Conservation (phyloP, 1,284 basidiomycete genomes). For the Boletus holoroseus region DNA sequence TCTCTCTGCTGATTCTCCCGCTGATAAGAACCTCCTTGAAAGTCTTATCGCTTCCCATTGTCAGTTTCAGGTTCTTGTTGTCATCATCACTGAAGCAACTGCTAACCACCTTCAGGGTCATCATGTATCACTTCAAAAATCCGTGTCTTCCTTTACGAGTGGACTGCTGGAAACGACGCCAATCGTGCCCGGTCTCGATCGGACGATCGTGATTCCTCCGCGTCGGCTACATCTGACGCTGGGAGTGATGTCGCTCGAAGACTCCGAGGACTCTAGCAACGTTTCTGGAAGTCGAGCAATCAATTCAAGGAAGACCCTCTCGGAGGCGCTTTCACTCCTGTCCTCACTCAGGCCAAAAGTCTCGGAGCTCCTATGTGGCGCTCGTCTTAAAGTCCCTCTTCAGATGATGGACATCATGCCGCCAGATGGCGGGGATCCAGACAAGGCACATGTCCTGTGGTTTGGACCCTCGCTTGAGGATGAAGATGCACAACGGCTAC, state of each 20-base stretch:
- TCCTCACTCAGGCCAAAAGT: slow-evolving; percentile 44
- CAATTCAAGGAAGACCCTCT: slow-evolving; percentile 36
- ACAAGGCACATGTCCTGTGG: slow-evolving; percentile 56
- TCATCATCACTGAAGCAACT: background rate
- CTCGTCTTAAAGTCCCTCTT: slow-evolving; percentile 41
- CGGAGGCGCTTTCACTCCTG: slow-evolving; percentile 45
- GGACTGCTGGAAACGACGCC: slow-evolving; percentile 36
- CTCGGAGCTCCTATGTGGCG: slow-evolving; percentile 24
- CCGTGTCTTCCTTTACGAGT: slow-evolving; percentile 43
- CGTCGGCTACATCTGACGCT: slow-evolving; percentile 64
- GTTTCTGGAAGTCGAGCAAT: background rate
- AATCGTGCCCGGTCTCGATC: slow-evolving; percentile 52
- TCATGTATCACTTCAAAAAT: slow-evolving; percentile 40
- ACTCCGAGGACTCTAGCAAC: background rate
- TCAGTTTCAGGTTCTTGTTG: slow-evolving; percentile 21
- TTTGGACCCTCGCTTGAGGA: slow-evolving; percentile 39
- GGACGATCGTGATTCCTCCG: slow-evolving; percentile 53
- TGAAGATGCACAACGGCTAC: slow-evolving; percentile 30
- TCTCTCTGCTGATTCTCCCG: background rate
- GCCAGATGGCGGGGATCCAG: slow-evolving; percentile 35
- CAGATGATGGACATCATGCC: slow-evolving; percentile 50
- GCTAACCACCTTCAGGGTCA: slow-evolving; percentile 42
- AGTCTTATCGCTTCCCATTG: slow-evolving; percentile 46
- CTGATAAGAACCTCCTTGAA: background rate
- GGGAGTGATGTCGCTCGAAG: slow-evolving; percentile 58